Evolutionary conservation across 177 flowering plant species (phyloP).

Genomic region (Vitis hybrid): DNA sequence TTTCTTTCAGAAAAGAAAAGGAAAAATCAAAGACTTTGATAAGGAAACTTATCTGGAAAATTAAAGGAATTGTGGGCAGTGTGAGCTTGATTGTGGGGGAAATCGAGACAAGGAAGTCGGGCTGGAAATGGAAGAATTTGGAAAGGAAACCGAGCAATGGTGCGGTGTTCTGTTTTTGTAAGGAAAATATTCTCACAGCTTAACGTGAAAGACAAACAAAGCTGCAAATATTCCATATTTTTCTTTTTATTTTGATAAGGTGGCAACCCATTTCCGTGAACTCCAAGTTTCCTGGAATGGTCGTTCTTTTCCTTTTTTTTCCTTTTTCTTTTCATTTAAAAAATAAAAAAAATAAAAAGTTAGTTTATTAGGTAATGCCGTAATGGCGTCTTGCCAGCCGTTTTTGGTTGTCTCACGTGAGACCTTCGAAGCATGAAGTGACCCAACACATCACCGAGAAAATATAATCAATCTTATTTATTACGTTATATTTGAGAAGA

Average conservation of each 20-base stretch:
- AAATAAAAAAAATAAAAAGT: no score
- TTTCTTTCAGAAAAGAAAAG: not conserved
- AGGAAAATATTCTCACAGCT: slow-evolving; percentile 22
- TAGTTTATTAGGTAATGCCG: no score
- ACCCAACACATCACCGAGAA: no score
- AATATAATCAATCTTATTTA: no score
- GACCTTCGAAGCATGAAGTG: no score
- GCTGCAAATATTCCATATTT: not conserved
- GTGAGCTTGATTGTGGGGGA: slow-evolving; percentile 1
- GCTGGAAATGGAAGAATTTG: not conserved
- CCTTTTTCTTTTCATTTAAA: no score
- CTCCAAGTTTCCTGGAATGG: slow-evolving; percentile 30
- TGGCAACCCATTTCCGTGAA: slow-evolving; percentile 14
- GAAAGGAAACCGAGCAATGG: slow-evolving; percentile 13
- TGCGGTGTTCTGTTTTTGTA: slow-evolving; percentile 7
- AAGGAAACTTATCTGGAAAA: slow-evolving; percentile 13
- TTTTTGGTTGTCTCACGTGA: no score
- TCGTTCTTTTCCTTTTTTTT: no score
- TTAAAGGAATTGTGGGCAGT: not conserved
- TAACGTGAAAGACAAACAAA: slow-evolving; percentile 35
- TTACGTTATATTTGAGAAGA: no score
- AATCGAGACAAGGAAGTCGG: not conserved
- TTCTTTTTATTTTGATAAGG: not conserved
- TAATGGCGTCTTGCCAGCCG: no score
- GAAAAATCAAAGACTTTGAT: not conserved